Evolutionary conservation across 306 rosid genomes (phyloP), one percentile per base, ranked within the genome.

Genomic region (Erythrophleum fordii): DNA sequence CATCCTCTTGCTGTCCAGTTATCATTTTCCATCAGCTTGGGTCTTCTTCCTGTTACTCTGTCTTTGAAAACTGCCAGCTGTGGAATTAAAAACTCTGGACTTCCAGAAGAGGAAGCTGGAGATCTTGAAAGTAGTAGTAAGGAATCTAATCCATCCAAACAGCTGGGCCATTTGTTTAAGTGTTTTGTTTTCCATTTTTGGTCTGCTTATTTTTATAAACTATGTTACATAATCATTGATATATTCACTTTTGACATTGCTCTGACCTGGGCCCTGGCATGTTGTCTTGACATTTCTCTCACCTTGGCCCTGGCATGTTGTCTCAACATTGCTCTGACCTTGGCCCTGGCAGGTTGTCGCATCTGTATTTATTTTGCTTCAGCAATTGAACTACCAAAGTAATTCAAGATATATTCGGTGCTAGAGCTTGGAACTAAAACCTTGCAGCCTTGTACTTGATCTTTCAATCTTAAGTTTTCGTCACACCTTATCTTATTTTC

Each of bases 41-140:
- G 99, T 61, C 97, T 96, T 87, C 91, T 95, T 62, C 99, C 99
- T 73, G 91, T 90, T 72, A 86, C 93, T 66, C 79, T 93, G 83
- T 88, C 93, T 85, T 80, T 96, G 86, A 86, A 90, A 86, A 89
- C 99, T 53, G 90, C 85, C 55, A 85, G 97, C 61, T 93, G 98
- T 83, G 99, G 98, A 84, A 92, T 95, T 48, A 92, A 85, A 86
- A 92, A 79, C 76, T 86, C 93, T 80, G 97, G 71, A 83, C 90
- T 91, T 82, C 91, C 90, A 59, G 97, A 93, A 82, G 96, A 90
- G 84, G 93, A 92, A 74, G 91, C 89, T 37, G 92, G 86, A 76
- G 96, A 92, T 81, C 69, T 74, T 61, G 98, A 93, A 82, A 90
- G 86, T 82, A 89, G 89, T 68, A 85, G 95, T 95, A 87, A 85